Percentiles rank a stretch among this genome's conserved stretches.
These are phyloP conservation scores for Coemansia sp. DNA, from an alignment of 192 early-diverging fungal species.

Conservation along the genomic window DNA sequence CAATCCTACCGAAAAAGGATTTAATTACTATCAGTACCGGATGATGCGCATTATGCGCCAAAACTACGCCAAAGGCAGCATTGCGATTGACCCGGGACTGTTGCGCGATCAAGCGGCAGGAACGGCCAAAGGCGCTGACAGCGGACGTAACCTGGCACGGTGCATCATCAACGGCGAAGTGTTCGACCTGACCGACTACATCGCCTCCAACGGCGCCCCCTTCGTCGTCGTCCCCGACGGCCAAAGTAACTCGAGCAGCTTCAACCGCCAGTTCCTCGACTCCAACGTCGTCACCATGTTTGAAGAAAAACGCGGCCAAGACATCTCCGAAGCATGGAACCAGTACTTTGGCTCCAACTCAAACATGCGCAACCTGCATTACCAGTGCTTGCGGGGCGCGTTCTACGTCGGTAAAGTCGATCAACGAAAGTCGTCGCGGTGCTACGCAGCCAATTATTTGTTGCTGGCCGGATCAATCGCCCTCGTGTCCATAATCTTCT, in stretches of 20 bases:
- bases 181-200: conserved; percentile 71
- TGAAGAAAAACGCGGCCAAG: conserved; percentile 58
- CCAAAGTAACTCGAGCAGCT: conserved; percentile 36
- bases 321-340: conserved; percentile 62
- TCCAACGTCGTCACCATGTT: conserved; percentile 63
- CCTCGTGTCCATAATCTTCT: conserved; percentile 78
- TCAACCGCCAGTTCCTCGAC: conserved; percentile 62
- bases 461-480: conserved; percentile 74
- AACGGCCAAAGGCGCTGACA: conserved; percentile 30
- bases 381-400: conserved; percentile 74
- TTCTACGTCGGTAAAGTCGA: conserved; percentile 88
- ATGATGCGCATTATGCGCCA: conserved; percentile 61
- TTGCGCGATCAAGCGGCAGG: conserved; percentile 55
- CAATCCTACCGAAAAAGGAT: conserved; percentile 53
- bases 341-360: conserved; percentile 47
- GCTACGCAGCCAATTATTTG: conserved; percentile 79
- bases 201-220: conserved; percentile 54
- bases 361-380: conserved; percentile 52
- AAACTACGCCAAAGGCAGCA: conserved; percentile 65
- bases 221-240: conserved; percentile 52
- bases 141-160: conserved; percentile 52
- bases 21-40: conserved; percentile 67
- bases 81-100: conserved; percentile 56
- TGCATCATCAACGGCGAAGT: conserved; percentile 67
- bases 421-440: conserved; percentile 67